phyloP scores from a whole-genome alignment of 2,329 filamentous ascomycete genomes.

The Calonectria pauciramosa region DNA sequence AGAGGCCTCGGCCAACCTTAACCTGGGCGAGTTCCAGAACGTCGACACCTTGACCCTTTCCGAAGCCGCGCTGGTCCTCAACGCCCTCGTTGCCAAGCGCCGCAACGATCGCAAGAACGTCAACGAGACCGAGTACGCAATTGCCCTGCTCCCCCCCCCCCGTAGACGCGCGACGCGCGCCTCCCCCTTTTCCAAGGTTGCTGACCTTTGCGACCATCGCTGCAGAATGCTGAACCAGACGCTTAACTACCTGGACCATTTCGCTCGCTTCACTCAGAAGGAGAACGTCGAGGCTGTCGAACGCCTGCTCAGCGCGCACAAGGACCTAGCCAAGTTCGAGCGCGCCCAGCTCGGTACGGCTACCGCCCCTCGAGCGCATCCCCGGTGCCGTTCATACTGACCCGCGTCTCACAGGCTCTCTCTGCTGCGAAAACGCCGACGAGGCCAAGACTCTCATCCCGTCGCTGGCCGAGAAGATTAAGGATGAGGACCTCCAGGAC shows the following conservation, averaged over 20 bases:
- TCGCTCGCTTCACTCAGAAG: constrained; percentile 95
- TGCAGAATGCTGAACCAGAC: constrained; percentile 85
- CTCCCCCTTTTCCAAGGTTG: not conserved
- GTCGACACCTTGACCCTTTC: constrained; percentile 93
- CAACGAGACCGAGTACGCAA: constrained; percentile 83
- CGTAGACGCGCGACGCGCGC: not conserved
- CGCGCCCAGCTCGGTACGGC: constrained; percentile 87
- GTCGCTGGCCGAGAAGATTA: constrained; percentile 88
- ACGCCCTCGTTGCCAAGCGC: constrained; percentile 86
- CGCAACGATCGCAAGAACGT: constrained; percentile 84
- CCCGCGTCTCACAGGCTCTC: constrained; percentile 72
- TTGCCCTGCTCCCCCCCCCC: not conserved
- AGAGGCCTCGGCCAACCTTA: constrained; percentile 84
- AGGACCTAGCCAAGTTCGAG: constrained; percentile 91
- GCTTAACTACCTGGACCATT: constrained; percentile 92
- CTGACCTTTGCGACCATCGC: constrained; percentile 26
- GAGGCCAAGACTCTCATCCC: constrained; percentile 98
- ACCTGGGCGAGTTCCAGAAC: constrained; percentile 93
- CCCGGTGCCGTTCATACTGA: constrained; percentile 1
- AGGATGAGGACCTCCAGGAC: constrained; percentile 88
- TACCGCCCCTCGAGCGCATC: not conserved
- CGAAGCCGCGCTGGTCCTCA: constrained; percentile 92
- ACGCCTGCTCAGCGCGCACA: constrained; percentile 83
- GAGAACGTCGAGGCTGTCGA: constrained; percentile 97
- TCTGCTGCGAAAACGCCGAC: constrained; percentile 93